Evolutionary conservation across 1,284 basidiomycete genomes (phyloP), one percentile per base, ranked within the genome.

Genomic region (Leccinum griseonigrum): DNA sequence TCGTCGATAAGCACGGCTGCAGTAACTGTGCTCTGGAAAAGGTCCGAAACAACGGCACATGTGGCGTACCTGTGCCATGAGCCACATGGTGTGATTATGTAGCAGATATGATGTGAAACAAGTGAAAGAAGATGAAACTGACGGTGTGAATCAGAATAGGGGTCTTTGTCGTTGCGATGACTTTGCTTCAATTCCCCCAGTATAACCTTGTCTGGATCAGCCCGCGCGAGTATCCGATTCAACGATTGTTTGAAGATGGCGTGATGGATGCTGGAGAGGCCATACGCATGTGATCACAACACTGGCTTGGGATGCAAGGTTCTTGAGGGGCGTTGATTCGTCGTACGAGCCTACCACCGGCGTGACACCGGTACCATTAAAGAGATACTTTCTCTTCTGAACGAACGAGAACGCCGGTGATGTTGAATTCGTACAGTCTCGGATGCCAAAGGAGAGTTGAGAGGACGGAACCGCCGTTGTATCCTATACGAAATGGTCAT

Each of bases 401-500:
- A 57, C 81, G 78, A 3, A 82, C 76, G 22, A 83, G 76, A 14
- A 73, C 72, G 22, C 22, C 22, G 8, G 77, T 81, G 60, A 80
- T 77, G 2, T 76, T 65, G 61, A 81, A 80, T 10, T 73, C 74
- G 54, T 72, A 67, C 3, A 75, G 67, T 28, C 73, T 72, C 8
- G 78, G 75, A 63, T 83, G 79, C n/a, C 67, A 66, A 36, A 84
- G 71, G 6, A 85, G 73, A 32, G 76, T 77, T 2, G 74, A 67
- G 3, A 85, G 75, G 31, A 85, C 78, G 3, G 80, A 77, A 43
- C 81, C 83, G 9, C 84, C 83, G 54, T 85, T 82, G 68, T 86
- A 86, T 22, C 83, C 84, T 80, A 57, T 18, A 36, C 32, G 29
- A 11, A 13, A 40, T 13, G 50, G 29, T 46, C 11, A 31, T 50